Base-by-base conservation (phyloP, 2,329 filamentous ascomycete genomes). In the Epichloe glyceriae region DNA sequence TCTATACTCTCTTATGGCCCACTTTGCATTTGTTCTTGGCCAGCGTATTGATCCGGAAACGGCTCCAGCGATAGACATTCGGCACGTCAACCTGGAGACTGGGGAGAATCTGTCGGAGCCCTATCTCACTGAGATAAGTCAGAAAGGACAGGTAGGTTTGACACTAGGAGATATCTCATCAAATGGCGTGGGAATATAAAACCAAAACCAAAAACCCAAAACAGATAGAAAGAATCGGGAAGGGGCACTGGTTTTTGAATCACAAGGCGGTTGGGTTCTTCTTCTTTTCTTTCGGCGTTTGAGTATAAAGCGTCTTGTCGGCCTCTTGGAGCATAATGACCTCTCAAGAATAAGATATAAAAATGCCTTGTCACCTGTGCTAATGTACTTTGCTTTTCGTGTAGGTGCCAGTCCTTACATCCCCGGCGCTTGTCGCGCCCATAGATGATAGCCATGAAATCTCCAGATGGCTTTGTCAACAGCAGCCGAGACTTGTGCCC, bases 1-100 rank as follows among this genome's bases (percentile, higher is more conserved):
- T 3, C 52, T 64, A 12, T 64, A 65, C 48, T 64, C 63, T 8
- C 55, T 64, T 17, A 60, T 63, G 57, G 57, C 58, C n/a, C 60
- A 60, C 15, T 63, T 64, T 51, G 59, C 55, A 20, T 56, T 64
- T 20, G 58, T 57, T 15, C 52, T 64, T 10, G 62, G 60, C 4
- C 50, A 54, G 46, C 50, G 39, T 22, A 45, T 63, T 17, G 61
- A 60, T 37, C 54, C 57, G 2, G 55, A 56, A 17, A 60, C 56
- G 37, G 58, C 60, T 4, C 62, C 62, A 3, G 50, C 40, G 2
- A 50, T 64, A 38, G 49, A 56, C 17, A 42, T 63, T n/a, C 54
- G 56, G 44, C 54, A 64, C 22, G 58, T 64, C 46, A 57, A 63
- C 46, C 50, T 62, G 14, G 56, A 60, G 35, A 49, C 54, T 3